Percentiles rank a stretch among this genome's conserved stretches.
Evolutionary conservation across 2,329 filamentous ascomycete species (phyloP).

Genomic region (Penicillium sp.): DNA sequence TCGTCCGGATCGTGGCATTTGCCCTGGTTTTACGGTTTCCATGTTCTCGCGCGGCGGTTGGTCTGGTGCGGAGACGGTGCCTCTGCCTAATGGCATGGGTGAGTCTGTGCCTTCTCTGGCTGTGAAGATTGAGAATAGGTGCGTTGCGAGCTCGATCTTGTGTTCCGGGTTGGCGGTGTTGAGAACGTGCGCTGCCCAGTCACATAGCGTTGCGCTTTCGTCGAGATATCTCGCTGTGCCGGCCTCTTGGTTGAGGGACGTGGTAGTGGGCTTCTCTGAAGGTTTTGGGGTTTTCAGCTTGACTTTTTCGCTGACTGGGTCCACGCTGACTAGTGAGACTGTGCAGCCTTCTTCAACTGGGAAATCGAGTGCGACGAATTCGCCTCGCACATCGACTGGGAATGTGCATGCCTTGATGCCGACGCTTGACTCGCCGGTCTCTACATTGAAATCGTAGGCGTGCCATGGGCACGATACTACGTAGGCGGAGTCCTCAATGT

Average conservation of each 20-base stretch:
- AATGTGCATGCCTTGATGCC: slow-evolving; percentile 52
- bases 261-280: slow-evolving; percentile 9
- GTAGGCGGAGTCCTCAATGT: slow-evolving; percentile 52
- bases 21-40: slow-evolving; percentile 40
- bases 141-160: slow-evolving; percentile 50
- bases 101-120: slow-evolving; percentile 39
- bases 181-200: slow-evolving; percentile 51
- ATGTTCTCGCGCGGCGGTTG: slow-evolving; percentile 46
- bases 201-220: slow-evolving; percentile 48
- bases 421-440: slow-evolving; percentile 52
- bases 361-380: slow-evolving; percentile 39
- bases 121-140: slow-evolving; percentile 46
- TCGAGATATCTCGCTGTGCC: slow-evolving; percentile 35
- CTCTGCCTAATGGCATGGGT: slow-evolving; percentile 46
- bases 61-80: slow-evolving; percentile 39
- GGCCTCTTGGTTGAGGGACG: slow-evolving; percentile 11
- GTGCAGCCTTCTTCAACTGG: slow-evolving; percentile 20
- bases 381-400: slow-evolving; percentile 41
- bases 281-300: slow-evolving; percentile 43
- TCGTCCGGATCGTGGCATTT: slow-evolving; percentile 44
- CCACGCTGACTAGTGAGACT: slow-evolving; percentile 35
- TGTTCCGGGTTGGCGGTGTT: slow-evolving; percentile 49
- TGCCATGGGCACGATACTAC: slow-evolving; percentile 52
- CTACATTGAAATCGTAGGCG: slow-evolving; percentile 53
- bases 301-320: slow-evolving; percentile 49